Evolutionary conservation across 768 basidiomycete genomes (phyloP), one percentile per base, ranked within the genome.

Genomic region (Lactifluus subvellereus): DNA sequence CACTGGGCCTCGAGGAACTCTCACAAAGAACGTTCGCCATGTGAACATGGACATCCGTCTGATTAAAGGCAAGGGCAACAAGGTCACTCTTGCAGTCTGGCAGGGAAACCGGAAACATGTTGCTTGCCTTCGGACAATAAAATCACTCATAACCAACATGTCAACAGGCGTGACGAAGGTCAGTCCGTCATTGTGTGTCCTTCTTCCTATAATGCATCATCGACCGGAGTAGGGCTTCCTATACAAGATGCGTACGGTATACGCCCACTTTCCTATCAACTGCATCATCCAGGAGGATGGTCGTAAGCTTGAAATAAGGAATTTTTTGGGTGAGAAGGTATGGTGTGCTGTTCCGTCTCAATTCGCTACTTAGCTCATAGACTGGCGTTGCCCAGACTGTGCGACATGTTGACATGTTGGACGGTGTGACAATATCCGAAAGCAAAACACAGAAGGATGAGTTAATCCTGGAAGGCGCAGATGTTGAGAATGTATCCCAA

Each of bases 251-350:
- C 92, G 95, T 70, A 84, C 94, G 32, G 97, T 99, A 57, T 99
- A 98, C 73, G 97, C 97, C 70, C 97, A 99, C 82, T 99, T 99
- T 82, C 97, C 97, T 65, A 97, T 99, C 83, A 99, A 99, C 82
- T 88, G 89, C 74, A 96, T 97, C 75, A 91, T 96, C 71, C 87
- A 90, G 74, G 85, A 90, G 8, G 75, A 75, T 63, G 92, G 90
- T 57, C 74, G 72, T 43, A 75, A 84, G 53, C 76, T 95, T 52
- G 94, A 96, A 75, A 96, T 97, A 75, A 89, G 94, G 67, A 96
- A 95, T 78, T 95, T 96, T 79, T 79, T 95, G 73, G 93, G 94
- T 66, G 92, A 94, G 80, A 94, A 94, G 84, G 92, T 91, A 60
- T 5, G 78, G 3, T n/a, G 9, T 33, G 37, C 16, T 55, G 54